phyloP scores from a whole-genome alignment of 345 rosid genomes.

The Microthlaspi erraticum region DNA sequence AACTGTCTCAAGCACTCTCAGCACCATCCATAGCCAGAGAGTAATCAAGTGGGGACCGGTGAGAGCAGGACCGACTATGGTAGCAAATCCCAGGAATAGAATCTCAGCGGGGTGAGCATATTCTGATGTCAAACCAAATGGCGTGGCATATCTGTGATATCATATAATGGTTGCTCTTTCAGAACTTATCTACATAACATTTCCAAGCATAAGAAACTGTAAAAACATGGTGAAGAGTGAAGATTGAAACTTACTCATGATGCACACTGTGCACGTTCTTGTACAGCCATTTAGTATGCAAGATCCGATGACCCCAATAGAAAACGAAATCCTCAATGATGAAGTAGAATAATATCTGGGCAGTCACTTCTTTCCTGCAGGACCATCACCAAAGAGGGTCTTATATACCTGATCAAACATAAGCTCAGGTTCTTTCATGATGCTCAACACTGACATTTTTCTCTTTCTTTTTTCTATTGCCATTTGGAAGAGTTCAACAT shows the following conservation, averaged over 20 bases:
- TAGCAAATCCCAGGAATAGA: constrained; percentile 96
- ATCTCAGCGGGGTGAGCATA: constrained; percentile 99
- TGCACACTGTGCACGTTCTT: constrained; percentile 98
- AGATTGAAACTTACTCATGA: constrained; percentile 79
- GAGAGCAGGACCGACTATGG: constrained; percentile 92
- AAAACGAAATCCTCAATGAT: constrained; percentile 96
- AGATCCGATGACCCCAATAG: constrained; percentile 96
- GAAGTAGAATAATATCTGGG: constrained; percentile 90
- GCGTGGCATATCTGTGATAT: constrained; percentile 85
- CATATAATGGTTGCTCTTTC: not conserved
- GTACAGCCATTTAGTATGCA: constrained; percentile 95
- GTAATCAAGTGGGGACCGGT: constrained; percentile 96
- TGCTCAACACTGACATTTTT: constrained; percentile 40
- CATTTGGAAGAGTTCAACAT: constrained; percentile 37
- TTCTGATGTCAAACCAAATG: constrained; percentile 97
- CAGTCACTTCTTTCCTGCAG: constrained; percentile 77
- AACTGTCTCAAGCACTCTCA: constrained; percentile 96
- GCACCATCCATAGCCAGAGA: constrained; percentile 96
- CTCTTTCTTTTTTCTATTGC: not conserved
- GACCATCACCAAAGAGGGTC: constrained; percentile 44
- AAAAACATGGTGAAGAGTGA: constrained; percentile 15
- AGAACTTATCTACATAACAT: not conserved
- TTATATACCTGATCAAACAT: constrained; percentile 39
- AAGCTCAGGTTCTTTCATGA: constrained; percentile 45
- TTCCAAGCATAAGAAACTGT: too few relatives aligned